Base-by-base conservation (phyloP, 2,329 filamentous ascomycete species). In the Anthostomella pinea region DNA sequence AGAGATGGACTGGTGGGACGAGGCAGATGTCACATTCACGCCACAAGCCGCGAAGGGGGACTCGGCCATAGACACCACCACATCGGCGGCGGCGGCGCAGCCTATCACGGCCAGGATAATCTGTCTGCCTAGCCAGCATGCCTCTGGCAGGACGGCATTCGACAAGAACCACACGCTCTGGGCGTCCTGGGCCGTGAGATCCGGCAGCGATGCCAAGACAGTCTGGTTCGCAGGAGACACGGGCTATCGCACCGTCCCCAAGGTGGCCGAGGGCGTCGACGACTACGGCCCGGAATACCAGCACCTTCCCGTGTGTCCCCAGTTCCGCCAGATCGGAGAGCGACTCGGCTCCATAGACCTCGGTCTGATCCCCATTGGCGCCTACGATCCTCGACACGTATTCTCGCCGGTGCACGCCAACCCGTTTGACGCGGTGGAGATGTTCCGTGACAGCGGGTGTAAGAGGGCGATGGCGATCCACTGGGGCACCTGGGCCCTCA, bases 1-100 rank as follows among this genome's bases (percentile, higher is more conserved):
- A 0, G 90, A 96, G 66, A 63, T 96, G 54, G 91, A 97, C 64
- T 96, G 91, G 91, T 96, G 91, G 91, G 83, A 95, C 51, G 83
- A 87, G 46, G 75, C 80, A 5, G 81, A 91, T 30, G 62, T 95
- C n/a, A 79, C 68, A 0, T 64, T 95, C 17, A 39, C 57, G 35
- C 52, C 47, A 47, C 51, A 60, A 52, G 41, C 47, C 20, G 17
- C 44, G 30, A 30, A 52, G 35, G 25, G 39, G 19, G 48, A 45
- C 38, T 45, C 51, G 21, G 31, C 38, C 30, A 10, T 11, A 9
- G 20, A 14, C 30, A 15, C 30, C 8, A 16, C 20, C 15, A 8
- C 48, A n/a, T 41, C 45, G 7, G 51, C 58, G 14, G 51, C 54
- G 8, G 49, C 57, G 3, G 51, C 53, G n/a, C 53, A 62, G 27